A percentile compares a stretch with the other conserved stretches of the same genome.
phyloP scores from a whole-genome alignment of 164 flowering plant species.

The Cinnamomum chago region DNA sequence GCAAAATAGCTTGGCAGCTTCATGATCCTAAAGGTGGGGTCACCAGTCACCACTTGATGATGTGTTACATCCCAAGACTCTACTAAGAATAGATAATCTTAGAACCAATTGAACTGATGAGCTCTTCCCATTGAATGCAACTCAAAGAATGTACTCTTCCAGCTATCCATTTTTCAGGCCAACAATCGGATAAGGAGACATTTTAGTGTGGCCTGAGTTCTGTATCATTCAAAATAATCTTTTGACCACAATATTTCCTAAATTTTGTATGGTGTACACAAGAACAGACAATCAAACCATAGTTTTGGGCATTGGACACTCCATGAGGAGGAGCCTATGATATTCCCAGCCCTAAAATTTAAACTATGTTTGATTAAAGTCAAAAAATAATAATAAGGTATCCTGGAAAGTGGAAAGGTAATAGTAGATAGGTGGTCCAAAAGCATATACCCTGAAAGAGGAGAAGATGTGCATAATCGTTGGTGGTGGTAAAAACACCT shows the following conservation, averaged over 20 bases:
- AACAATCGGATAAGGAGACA: too few species aligned
- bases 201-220: neutral
- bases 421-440: conserved; percentile 7
- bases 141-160: too few species aligned
- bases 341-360: neutral
- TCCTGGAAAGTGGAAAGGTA: neutral
- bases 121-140: too few species aligned
- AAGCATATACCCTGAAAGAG: conserved; percentile 9
- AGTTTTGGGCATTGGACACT: neutral
- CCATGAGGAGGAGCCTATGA: neutral
- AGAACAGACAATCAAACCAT: neutral
- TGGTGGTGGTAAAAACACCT: conserved; percentile 23
- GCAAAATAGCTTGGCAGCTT: too few species aligned
- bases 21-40: too few species aligned
- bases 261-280: neutral
- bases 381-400: neutral
- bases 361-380: neutral
- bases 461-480: conserved; percentile 13
- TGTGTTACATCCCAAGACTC: too few species aligned
- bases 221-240: neutral
- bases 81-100: too few species aligned
- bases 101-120: too few species aligned
- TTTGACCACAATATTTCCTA: neutral
- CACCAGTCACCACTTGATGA: too few species aligned
- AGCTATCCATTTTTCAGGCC: too few species aligned